Conservation (phyloP, 2,329 filamentous ascomycete species). For the Ceratocystiopsis minuta region DNA sequence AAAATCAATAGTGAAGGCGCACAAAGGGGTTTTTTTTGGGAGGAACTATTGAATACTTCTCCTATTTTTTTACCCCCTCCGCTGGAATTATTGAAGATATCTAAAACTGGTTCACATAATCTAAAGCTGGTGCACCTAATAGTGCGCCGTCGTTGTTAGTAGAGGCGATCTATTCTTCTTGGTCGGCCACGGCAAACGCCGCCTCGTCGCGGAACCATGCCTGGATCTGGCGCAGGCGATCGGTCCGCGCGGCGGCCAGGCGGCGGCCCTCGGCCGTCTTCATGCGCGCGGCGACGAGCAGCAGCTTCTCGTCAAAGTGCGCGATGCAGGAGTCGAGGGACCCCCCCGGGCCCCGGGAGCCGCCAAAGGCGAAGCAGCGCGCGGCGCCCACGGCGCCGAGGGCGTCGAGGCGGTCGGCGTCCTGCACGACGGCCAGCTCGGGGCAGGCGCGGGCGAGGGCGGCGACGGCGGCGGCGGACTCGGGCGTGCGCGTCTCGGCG, state of each 20-base stretch:
- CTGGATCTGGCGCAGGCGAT: constrained; percentile 32
- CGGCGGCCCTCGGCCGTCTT: constrained; percentile 38
- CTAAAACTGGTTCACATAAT: too few species aligned
- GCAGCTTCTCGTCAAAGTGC: constrained; percentile 63
- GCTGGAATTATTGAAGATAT: too few species aligned
- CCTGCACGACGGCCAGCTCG: constrained; percentile 72
- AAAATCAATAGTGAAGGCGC: not conserved
- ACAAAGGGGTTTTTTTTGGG: not conserved
- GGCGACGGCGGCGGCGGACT: constrained; percentile 41
- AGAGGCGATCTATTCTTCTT: not conserved
- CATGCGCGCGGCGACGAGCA: constrained; percentile 46
- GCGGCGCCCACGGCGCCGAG: constrained; percentile 76
- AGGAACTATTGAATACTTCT: not conserved
- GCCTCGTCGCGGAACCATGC: constrained; percentile 41
- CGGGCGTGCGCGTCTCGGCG: constrained; percentile 50
- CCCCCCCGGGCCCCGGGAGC: constrained; percentile 13
- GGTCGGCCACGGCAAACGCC: constrained; percentile 3
- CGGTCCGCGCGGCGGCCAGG: constrained; percentile 34
- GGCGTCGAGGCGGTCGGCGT: constrained; percentile 83
- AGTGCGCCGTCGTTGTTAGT: not conserved
- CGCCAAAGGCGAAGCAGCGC: constrained; percentile 59
- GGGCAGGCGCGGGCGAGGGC: constrained; percentile 46
- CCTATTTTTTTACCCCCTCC: not conserved
- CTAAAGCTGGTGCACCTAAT: too few species aligned
- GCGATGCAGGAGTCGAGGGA: constrained; percentile 47